Conservation (phyloP, 192 early-diverging fungal species). For the Coemansia sp. region DNA sequence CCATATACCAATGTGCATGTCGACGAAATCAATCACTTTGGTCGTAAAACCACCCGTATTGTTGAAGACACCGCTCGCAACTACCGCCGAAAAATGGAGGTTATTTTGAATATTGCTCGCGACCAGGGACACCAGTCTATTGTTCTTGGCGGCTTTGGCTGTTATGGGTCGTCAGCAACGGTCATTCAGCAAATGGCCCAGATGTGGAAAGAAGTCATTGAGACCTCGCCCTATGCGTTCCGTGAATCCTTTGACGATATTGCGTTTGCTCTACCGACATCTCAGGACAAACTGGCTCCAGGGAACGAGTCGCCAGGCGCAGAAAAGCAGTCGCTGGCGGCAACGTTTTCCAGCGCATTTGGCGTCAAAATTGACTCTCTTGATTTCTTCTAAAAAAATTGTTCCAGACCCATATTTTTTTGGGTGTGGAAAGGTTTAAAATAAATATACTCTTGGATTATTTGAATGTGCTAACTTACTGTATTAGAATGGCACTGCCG, state of each 20-base stretch:
- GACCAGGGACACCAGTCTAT: constrained; percentile 52
- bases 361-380: constrained; percentile 45
- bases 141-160: constrained; percentile 53
- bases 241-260: constrained; percentile 55
- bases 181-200: constrained; percentile 39
- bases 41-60: constrained; percentile 46
- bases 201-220: constrained; percentile 54
- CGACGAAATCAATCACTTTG: constrained; percentile 47
- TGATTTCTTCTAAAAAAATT: constrained; percentile 39
- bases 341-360: constrained; percentile 42
- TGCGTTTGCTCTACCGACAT: constrained; percentile 36
- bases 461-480: too few relatives aligned
- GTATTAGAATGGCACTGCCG: constrained; percentile 52
- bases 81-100: constrained; percentile 52
- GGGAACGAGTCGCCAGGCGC: constrained; percentile 36
- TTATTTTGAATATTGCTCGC: constrained; percentile 48
- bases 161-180: constrained; percentile 34
- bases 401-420: neutral
- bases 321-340: constrained; percentile 23
- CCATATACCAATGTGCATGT: constrained; percentile 48
- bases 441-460: constrained; percentile 1
- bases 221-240: constrained; percentile 49
- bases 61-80: constrained; percentile 47
- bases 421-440: too few relatives aligned
- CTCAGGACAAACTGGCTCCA: constrained; percentile 8